Evolutionary conservation across 2,329 filamentous ascomycete species (phyloP).

Genomic region (Cytospora leucostoma): DNA sequence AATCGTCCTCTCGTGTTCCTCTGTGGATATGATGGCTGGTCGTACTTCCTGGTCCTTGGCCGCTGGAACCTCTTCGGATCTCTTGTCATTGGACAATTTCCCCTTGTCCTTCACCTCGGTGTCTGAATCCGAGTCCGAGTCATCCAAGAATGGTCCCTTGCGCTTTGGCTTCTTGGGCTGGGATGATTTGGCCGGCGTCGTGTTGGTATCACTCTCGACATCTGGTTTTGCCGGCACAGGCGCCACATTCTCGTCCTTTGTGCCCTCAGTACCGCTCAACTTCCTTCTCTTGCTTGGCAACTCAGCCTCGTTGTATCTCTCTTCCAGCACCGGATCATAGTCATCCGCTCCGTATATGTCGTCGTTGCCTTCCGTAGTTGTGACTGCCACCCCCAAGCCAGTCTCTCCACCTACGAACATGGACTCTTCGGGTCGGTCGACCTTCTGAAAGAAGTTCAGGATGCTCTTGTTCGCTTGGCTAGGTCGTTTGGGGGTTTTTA

Average conservation of each 20-base stretch:
- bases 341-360: slow-evolving; percentile 29
- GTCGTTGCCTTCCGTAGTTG: slow-evolving; percentile 30
- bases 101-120: slow-evolving; percentile 39
- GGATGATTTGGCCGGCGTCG: slow-evolving; percentile 4
- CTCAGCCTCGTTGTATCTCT: slow-evolving; percentile 43
- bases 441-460: slow-evolving; percentile 74
- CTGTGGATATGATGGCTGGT: slow-evolving; percentile 17
- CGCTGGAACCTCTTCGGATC: background rate
- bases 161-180: slow-evolving; percentile 36
- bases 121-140: slow-evolving; percentile 60
- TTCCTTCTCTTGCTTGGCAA: slow-evolving; percentile 46
- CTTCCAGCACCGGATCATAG: slow-evolving; percentile 10
- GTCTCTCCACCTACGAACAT: slow-evolving; percentile 51
- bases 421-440: slow-evolving; percentile 58
- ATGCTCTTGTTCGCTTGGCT: slow-evolving; percentile 62
- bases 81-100: slow-evolving; percentile 1
- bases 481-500: slow-evolving; percentile 37
- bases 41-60: slow-evolving; percentile 24
- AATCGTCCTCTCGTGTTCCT: slow-evolving; percentile 24
- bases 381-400: slow-evolving; percentile 23
- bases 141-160: slow-evolving; percentile 68
- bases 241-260: slow-evolving; percentile 13
- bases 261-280: slow-evolving; percentile 35
- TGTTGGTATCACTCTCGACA: slow-evolving; percentile 6
- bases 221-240: slow-evolving; percentile 27